These are phyloP conservation scores for Magnolia changhungtana DNA, from an alignment of 164 flowering plant genomes.

Conservation along the genomic window DNA sequence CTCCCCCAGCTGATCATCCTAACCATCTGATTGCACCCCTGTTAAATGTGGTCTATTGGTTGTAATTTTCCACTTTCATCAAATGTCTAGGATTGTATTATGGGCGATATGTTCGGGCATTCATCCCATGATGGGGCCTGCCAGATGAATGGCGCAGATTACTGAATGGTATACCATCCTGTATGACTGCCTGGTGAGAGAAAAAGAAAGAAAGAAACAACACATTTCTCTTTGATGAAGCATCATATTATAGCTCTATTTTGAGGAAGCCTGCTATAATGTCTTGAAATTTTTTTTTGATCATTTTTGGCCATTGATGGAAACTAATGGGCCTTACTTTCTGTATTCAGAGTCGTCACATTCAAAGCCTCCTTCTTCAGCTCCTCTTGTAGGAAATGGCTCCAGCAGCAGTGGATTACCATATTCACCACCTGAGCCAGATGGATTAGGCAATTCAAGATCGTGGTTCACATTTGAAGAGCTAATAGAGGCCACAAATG, in stretches of 20 bases:
- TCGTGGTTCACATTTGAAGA: conserved; percentile 68
- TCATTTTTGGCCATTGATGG: not conserved
- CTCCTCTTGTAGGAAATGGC: conserved; percentile 40
- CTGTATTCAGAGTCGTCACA: conserved; percentile 37
- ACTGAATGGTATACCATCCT: no score
- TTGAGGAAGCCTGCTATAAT: no score
- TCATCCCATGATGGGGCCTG: not conserved
- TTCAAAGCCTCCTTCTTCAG: conserved; percentile 32
- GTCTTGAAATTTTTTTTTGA: not conserved
- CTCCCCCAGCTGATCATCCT: no score
- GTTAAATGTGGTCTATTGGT: no score
- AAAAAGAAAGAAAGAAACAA: no score
- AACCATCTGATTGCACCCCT: no score
- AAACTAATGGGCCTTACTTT: not conserved
- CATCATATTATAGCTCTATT: no score
- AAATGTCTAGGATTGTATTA: not conserved
- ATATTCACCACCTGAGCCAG: conserved; percentile 42
- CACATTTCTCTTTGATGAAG: no score
- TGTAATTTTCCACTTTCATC: not conserved
- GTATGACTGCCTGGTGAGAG: no score
- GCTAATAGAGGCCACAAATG: conserved; percentile 57
- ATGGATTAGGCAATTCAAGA: conserved; percentile 71
- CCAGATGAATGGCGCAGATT: no score
- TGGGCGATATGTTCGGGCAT: not conserved
- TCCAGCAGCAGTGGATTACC: conserved; percentile 34